Evolutionary conservation across 176 grass and related monocot genomes (phyloP).

Genomic region (Avena insularis): DNA sequence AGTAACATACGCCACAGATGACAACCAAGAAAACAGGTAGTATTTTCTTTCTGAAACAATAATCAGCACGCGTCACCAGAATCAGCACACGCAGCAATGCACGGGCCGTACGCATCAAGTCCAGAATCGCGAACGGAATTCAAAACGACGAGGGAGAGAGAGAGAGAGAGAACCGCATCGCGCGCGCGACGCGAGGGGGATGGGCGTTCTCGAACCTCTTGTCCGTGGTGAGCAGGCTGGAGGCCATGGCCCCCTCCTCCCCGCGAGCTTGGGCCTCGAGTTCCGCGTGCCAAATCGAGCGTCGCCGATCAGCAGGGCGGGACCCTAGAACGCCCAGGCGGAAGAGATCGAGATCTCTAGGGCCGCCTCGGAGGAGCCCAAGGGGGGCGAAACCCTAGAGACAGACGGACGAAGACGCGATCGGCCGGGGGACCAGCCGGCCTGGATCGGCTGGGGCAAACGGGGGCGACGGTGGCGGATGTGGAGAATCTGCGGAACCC

Average conservation of each 20-base stretch:
- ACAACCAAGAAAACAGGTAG: not conserved
- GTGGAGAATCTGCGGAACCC: not conserved
- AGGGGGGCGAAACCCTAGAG: conserved; percentile 53
- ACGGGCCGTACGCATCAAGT: not conserved
- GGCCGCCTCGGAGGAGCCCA: not conserved
- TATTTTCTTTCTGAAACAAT: not conserved
- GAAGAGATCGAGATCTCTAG: conserved; percentile 45
- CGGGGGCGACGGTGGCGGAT: not conserved
- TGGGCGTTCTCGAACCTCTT: conserved; percentile 50
- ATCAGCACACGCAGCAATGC: conserved; percentile 26
- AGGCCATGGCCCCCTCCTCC: conserved; percentile 51
- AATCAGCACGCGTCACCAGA: not conserved
- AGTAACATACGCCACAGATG: not conserved
- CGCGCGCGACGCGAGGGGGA: not conserved
- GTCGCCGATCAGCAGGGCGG: not conserved
- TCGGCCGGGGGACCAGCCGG: conserved; percentile 10
- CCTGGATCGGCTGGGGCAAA: conserved; percentile 32
- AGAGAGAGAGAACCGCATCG: not conserved
- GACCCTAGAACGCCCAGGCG: not conserved
- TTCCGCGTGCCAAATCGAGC: conserved; percentile 34
- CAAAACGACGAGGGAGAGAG: not conserved
- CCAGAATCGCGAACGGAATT: not conserved
- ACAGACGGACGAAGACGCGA: not conserved
- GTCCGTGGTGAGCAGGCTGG: conserved; percentile 53
- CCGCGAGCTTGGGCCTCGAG: conserved; percentile 29